Evolutionary conservation across 306 rosid species (phyloP).

Genomic region (Myrica gale): DNA sequence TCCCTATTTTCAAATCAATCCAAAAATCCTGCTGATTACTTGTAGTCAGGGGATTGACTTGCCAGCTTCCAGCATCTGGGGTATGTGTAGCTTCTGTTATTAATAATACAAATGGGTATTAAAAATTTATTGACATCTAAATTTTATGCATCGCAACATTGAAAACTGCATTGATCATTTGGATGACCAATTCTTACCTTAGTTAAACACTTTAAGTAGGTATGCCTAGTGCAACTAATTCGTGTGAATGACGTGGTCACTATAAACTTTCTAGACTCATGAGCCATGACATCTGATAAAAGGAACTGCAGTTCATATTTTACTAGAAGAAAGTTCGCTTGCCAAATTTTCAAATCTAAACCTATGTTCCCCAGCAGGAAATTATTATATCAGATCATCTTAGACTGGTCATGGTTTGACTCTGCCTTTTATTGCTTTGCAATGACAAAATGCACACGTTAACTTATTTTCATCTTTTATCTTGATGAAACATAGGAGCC

Average conservation of each 20-base stretch:
- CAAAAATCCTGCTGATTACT: not conserved
- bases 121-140: not conserved
- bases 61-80: slow-evolving; percentile 4
- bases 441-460: slow-evolving; percentile 20
- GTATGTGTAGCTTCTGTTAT: not conserved
- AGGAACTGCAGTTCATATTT: no score
- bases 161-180: not conserved
- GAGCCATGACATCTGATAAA: not conserved
- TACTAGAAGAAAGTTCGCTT: not conserved
- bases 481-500: slow-evolving; percentile 54
- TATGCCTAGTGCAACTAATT: not conserved
- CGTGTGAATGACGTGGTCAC: not conserved
- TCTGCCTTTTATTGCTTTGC: slow-evolving; percentile 3
- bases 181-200: not conserved
- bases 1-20: not conserved
- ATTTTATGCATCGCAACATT: no score
- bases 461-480: not conserved
- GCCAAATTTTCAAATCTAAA: not conserved
- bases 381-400: not conserved
- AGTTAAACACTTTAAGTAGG: not conserved
- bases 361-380: not conserved
- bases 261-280: not conserved
- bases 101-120: not conserved
- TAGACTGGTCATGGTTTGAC: not conserved
- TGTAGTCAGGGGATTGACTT: not conserved